Percentiles rank a stretch among this genome's conserved stretches.
phyloP scores from a whole-genome alignment of 2,329 filamentous ascomycete genomes.

The Macroventuria anomochaeta region DNA sequence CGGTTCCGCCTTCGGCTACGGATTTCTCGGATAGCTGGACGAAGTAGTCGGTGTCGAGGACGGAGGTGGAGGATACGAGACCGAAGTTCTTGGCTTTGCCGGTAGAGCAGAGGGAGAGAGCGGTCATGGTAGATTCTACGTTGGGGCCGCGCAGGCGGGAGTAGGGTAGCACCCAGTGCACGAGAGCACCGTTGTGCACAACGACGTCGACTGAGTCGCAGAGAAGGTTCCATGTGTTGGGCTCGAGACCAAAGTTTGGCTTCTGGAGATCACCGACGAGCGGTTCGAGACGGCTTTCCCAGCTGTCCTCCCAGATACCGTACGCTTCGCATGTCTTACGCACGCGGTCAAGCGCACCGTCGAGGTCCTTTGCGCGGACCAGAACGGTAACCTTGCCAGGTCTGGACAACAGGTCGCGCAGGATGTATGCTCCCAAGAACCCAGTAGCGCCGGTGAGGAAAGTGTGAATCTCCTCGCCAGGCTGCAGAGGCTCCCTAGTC shows the following conservation, averaged over 20 bases:
- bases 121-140: constrained; percentile 80
- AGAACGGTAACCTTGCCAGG: constrained; percentile 73
- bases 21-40: constrained; percentile 72
- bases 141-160: constrained; percentile 74
- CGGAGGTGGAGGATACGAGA: constrained; percentile 83
- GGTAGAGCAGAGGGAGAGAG: constrained; percentile 74
- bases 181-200: constrained; percentile 74
- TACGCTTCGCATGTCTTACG: constrained; percentile 74
- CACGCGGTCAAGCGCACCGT: constrained; percentile 69
- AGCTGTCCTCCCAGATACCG: constrained; percentile 76
- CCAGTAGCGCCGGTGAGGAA: constrained; percentile 91
- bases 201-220: constrained; percentile 70
- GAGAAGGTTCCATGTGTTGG: constrained; percentile 69
- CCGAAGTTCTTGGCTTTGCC: constrained; percentile 80
- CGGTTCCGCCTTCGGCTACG: constrained; percentile 65
- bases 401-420: constrained; percentile 74
- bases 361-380: constrained; percentile 71
- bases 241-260: constrained; percentile 74
- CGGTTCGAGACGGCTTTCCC: constrained; percentile 68
- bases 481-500: constrained; percentile 50
- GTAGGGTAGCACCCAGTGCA: constrained; percentile 85
- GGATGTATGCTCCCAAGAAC: constrained; percentile 82
- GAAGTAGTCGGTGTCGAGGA: constrained; percentile 83
- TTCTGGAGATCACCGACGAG: constrained; percentile 78
- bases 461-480: constrained; percentile 61